phyloP scores from a whole-genome alignment of 495 filamentous ascomycete species.

The Aspergillus avenaceus region DNA sequence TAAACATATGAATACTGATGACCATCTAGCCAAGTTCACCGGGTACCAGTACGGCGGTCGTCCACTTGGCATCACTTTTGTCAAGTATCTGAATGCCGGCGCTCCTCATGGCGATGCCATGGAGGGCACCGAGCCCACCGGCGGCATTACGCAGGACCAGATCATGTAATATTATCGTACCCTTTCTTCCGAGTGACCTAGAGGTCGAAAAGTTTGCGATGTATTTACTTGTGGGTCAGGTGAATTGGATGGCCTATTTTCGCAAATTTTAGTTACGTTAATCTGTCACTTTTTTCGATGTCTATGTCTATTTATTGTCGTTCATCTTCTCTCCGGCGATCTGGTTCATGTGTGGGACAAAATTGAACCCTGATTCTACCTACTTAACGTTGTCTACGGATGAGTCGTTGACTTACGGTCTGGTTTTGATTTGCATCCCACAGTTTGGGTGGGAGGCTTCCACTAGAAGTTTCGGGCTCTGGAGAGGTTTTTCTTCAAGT shows the following conservation, averaged over 20 bases:
- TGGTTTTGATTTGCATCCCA: background rate
- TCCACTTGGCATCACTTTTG: slow-evolving; percentile 85
- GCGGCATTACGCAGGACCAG: slow-evolving; percentile 85
- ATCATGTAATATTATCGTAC: slow-evolving; percentile 69
- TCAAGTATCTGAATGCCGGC: slow-evolving; percentile 75
- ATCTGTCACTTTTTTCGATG: slow-evolving; percentile 5
- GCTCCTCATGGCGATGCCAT: slow-evolving; percentile 63
- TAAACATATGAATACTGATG: slow-evolving; percentile 9
- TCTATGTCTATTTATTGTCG: slow-evolving; percentile 6
- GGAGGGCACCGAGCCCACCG: slow-evolving; percentile 72
- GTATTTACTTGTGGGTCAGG: slow-evolving; percentile 4
- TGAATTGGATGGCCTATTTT: slow-evolving; percentile 1
- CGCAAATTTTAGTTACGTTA: background rate
- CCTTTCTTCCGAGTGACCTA: slow-evolving; percentile 5
- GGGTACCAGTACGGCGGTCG: slow-evolving; percentile 96
- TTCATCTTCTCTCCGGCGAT: slow-evolving; percentile 5
- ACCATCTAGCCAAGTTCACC: slow-evolving; percentile 75
- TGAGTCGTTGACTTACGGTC: background rate
- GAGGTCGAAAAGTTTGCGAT: slow-evolving; percentile 17
- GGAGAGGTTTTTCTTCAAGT: background rate
- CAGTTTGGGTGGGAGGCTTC: background rate
- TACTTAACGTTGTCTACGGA: background rate
- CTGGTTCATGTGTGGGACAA: slow-evolving; percentile 12
- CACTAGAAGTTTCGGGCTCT: background rate
- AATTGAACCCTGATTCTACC: slow-evolving; percentile 1